phyloP scores from a whole-genome alignment of 371 early-diverging fungal genomes.

The Syncephalastrum sp. region DNA sequence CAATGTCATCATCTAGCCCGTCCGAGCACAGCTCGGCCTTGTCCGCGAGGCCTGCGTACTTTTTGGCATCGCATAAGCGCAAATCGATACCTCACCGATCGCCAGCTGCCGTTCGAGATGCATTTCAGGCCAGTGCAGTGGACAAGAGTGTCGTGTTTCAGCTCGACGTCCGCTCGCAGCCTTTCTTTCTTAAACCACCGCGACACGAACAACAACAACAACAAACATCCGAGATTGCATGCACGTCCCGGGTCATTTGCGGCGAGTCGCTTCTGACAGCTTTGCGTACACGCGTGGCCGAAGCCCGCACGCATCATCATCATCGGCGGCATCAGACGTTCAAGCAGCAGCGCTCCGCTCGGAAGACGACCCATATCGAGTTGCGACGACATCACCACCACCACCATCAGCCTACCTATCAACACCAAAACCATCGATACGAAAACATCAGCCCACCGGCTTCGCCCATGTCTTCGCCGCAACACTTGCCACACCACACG shows the following conservation, averaged over 20 bases:
- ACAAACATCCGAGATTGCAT: conserved; percentile 16
- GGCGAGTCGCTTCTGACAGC: conserved; percentile 36
- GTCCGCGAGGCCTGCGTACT: conserved; percentile 10
- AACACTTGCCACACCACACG: no score
- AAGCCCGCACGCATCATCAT: conserved; percentile 16
- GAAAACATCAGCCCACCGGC: conserved; percentile 5
- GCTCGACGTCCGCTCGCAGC: conserved; percentile 22
- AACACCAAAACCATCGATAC: conserved; percentile 11
- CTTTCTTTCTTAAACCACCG: conserved; percentile 13
- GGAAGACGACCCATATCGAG: conserved; percentile 14
- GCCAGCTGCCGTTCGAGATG: conserved; percentile 33
- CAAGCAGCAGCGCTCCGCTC: conserved; percentile 13
- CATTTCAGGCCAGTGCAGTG: conserved; percentile 24
- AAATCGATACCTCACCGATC: conserved; percentile 41
- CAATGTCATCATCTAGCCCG: no score
- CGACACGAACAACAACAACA: conserved; percentile 8
- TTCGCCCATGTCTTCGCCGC: no score
- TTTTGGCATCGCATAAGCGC: conserved; percentile 6
- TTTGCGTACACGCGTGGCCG: conserved; percentile 30
- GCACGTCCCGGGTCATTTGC: conserved; percentile 30
- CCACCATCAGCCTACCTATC: conserved; percentile 1
- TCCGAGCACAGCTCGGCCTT: conserved; percentile 23
- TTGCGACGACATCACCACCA: conserved; percentile 6
- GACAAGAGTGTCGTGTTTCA: conserved; percentile 46
- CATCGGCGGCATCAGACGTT: conserved; percentile 15